These are phyloP conservation scores for Colletotrichum zoysiae DNA, from an alignment of 2,329 filamentous ascomycete species.

Conservation along the genomic window DNA sequence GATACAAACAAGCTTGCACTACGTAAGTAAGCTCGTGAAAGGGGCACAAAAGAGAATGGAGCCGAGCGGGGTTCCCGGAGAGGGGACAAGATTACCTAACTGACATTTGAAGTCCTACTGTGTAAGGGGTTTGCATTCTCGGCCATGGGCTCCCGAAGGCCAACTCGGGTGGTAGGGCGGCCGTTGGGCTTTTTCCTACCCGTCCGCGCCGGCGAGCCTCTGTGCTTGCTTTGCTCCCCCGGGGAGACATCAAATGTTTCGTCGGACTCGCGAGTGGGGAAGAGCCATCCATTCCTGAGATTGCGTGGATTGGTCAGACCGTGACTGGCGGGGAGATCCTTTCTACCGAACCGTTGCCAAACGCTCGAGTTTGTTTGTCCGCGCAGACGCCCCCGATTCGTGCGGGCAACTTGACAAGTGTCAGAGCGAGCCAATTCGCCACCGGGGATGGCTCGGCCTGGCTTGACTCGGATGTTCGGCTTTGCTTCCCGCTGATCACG, in stretches of 20 bases:
- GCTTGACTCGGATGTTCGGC: conserved; percentile 11
- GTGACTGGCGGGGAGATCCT: too few relatives aligned
- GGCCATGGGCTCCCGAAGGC: conserved; percentile 18
- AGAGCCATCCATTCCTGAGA: neutral
- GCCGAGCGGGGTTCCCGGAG: too few relatives aligned
- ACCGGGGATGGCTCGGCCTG: neutral
- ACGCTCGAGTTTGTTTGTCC: neutral
- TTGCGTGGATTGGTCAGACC: too few relatives aligned
- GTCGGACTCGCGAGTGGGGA: neutral
- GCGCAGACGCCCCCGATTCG: conserved; percentile 13
- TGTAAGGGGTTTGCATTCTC: neutral
- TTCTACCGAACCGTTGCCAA: too few relatives aligned
- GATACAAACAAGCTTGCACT: neutral
- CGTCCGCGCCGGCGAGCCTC: conserved; percentile 1
- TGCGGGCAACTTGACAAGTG: conserved; percentile 30
- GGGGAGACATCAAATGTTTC: conserved; percentile 6
- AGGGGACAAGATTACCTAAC: conserved; percentile 12
- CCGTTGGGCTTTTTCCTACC: neutral
- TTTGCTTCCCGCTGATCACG: neutral
- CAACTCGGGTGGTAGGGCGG: neutral
- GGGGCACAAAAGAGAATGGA: neutral
- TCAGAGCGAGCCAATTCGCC: neutral
- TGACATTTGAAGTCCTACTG: too few relatives aligned
- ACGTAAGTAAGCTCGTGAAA: neutral
- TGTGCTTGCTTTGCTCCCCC: neutral